Evolutionary conservation across 345 rosid genomes (phyloP).

Genomic region (Erodium maritimum): DNA sequence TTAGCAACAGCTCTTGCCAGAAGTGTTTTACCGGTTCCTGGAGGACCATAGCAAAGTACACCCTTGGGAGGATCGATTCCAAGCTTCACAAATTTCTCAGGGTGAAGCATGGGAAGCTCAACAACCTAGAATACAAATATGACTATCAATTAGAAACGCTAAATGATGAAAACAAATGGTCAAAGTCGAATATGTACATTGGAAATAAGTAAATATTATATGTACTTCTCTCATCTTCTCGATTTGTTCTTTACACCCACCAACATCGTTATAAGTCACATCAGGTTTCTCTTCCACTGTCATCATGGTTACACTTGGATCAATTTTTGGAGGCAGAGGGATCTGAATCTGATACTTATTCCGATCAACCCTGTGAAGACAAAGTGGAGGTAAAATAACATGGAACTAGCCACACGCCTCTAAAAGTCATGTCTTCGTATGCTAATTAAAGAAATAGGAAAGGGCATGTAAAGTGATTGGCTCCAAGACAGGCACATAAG

Average conservation of each 20-base stretch:
- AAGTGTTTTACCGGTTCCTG: conserved; percentile 94
- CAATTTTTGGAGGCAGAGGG: conserved; percentile 96
- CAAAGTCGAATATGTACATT: too few relatives aligned
- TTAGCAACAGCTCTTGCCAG: conserved; percentile 98
- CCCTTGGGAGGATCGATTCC: conserved; percentile 99
- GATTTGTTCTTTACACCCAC: conserved; percentile 96
- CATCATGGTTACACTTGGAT: conserved; percentile 99
- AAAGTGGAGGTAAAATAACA: too few relatives aligned
- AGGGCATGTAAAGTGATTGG: too few relatives aligned
- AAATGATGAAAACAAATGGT: too few relatives aligned
- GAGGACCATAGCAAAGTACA: conserved; percentile 98
- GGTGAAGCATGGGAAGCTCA: conserved; percentile 98
- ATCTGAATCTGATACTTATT: conserved; percentile 97
- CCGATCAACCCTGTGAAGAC: conserved; percentile 72
- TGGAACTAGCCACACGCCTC: too few relatives aligned
- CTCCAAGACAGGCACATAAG: too few relatives aligned
- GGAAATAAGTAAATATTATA: background rate
- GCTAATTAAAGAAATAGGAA: too few relatives aligned
- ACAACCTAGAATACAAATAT: conserved; percentile 48
- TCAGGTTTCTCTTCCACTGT: conserved; percentile 98
- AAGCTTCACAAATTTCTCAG: conserved; percentile 96
- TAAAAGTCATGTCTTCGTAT: too few relatives aligned
- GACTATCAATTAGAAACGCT: background rate
- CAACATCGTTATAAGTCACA: conserved; percentile 95
- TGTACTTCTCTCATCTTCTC: conserved; percentile 94